Evolutionary conservation across 2,329 filamentous ascomycete species (phyloP).

Genomic region (Trichoderma arundinaceum): DNA sequence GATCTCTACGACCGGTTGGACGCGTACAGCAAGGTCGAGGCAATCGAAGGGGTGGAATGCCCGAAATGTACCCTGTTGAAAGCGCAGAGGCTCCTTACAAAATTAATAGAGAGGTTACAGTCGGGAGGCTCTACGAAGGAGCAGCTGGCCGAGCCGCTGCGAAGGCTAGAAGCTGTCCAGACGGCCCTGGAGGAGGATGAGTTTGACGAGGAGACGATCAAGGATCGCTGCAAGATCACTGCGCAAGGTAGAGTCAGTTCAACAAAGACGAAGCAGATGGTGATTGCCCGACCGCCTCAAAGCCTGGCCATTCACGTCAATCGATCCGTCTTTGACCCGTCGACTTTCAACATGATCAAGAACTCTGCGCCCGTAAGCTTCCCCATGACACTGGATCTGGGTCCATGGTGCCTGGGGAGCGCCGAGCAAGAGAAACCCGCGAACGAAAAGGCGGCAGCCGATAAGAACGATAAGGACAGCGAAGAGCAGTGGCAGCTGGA

Average conservation of each 20-base stretch:
- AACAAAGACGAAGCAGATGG: constrained; percentile 88
- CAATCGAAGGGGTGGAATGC: constrained; percentile 89
- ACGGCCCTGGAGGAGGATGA: constrained; percentile 78
- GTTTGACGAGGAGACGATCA: constrained; percentile 72
- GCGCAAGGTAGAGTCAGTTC: constrained; percentile 72
- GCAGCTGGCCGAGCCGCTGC: constrained; percentile 55
- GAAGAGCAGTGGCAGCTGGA: constrained; percentile 74
- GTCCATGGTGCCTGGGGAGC: constrained; percentile 82
- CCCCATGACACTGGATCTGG: constrained; percentile 74
- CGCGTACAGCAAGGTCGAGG: constrained; percentile 82
- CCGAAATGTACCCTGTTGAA: constrained; percentile 83
- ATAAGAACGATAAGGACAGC: constrained; percentile 34
- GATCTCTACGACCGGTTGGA: constrained; percentile 80
- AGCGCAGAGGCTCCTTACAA: constrained; percentile 54
- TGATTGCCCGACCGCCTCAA: constrained; percentile 80
- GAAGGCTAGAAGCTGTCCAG: constrained; percentile 69
- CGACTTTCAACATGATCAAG: constrained; percentile 78
- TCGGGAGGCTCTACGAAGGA: constrained; percentile 50
- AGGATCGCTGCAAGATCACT: constrained; percentile 68
- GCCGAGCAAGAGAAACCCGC: constrained; percentile 34
- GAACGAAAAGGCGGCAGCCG: constrained; percentile 19
- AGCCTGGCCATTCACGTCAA: constrained; percentile 88
- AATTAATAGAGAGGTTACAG: constrained; percentile 51
- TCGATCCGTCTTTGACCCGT: constrained; percentile 86
- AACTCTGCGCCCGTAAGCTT: constrained; percentile 82